A percentile compares a stretch with the other conserved stretches of the same genome.
These are phyloP conservation scores for Tetradesmus lagerheimii DNA, from an alignment of 139 green algal genomes.

Conservation along the genomic window DNA sequence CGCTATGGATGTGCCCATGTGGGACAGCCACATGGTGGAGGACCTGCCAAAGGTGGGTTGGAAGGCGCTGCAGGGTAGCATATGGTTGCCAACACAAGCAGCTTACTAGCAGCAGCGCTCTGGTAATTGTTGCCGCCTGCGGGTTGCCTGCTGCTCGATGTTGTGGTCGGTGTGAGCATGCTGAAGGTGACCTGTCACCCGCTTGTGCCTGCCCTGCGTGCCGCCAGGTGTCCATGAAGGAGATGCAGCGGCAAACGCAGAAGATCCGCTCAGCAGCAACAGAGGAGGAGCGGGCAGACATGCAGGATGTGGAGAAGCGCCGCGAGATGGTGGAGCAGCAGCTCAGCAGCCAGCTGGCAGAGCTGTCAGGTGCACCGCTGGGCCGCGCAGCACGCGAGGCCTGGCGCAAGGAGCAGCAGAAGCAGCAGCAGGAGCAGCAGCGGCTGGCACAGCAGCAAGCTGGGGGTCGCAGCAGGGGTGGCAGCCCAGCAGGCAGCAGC, in stretches of 20 bases:
- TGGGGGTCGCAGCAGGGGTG: background rate
- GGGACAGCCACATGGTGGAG: conserved; percentile 32
- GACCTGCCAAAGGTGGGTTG: conserved; percentile 32
- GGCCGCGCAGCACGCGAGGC: conserved; percentile 39
- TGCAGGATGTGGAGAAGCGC: conserved; percentile 19
- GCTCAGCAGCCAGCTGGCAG: conserved; percentile 37
- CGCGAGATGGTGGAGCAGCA: conserved; percentile 28
- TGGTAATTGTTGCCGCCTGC: too few species aligned
- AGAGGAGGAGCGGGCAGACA: conserved; percentile 17
- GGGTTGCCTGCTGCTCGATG: too few species aligned
- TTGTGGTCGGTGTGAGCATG: too few species aligned
- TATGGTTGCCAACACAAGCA: too few species aligned
- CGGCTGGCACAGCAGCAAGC: background rate
- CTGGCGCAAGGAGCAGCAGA: conserved; percentile 20
- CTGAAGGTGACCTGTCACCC: too few species aligned
- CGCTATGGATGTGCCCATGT: conserved; percentile 39
- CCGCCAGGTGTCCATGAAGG: conserved; percentile 36
- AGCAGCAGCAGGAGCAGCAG: background rate
- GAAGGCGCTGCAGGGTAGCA: too few species aligned
- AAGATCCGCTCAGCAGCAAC: conserved; percentile 37
- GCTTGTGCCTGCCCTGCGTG: background rate
- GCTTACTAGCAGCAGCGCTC: too few species aligned
- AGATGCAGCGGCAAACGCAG: conserved; percentile 26
- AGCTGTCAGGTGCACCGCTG: conserved; percentile 10
- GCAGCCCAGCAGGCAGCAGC: background rate